These are phyloP conservation scores for Trametes hirsuta DNA, from an alignment of 1,284 basidiomycete genomes.

Conservation along the genomic window DNA sequence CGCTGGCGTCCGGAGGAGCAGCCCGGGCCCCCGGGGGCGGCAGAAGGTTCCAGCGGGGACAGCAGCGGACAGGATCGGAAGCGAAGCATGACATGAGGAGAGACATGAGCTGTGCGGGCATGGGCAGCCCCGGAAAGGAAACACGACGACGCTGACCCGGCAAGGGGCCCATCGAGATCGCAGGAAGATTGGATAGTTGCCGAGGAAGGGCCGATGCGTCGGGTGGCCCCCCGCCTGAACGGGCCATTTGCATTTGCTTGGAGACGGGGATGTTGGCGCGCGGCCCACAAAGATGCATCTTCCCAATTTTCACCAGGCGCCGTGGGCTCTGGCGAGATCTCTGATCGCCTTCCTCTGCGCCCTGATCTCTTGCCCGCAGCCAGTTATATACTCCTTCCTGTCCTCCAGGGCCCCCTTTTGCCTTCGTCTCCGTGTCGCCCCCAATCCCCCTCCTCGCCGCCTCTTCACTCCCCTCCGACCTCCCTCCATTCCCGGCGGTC, in stretches of 20 bases:
- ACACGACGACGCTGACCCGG: constrained; percentile 24
- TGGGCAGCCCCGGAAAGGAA: constrained; percentile 20
- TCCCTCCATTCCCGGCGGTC: constrained; percentile 31
- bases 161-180: constrained; percentile 28
- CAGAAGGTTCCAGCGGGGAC: constrained; percentile 17
- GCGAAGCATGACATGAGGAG: constrained; percentile 29
- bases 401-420: constrained; percentile 33
- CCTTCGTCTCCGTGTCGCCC: constrained; percentile 45
- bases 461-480: constrained; percentile 34
- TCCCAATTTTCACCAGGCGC: constrained; percentile 23
- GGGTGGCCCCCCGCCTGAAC: constrained; percentile 16
- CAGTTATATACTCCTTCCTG: constrained; percentile 40
- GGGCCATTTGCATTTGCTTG: constrained; percentile 27
- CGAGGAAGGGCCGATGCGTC: constrained; percentile 26
- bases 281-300: constrained; percentile 23
- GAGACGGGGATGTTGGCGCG: constrained; percentile 26
- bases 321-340: constrained; percentile 34
- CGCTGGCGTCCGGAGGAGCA: constrained; percentile 4
- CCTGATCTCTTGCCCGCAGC: constrained; percentile 41
- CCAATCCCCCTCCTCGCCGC: constrained; percentile 45
- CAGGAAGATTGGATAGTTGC: constrained; percentile 28
- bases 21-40: constrained; percentile 15
- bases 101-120: constrained; percentile 28
- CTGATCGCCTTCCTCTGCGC: constrained; percentile 42
- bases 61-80: constrained; percentile 27